Percentiles rank a stretch among this genome's conserved stretches.
phyloP scores from a whole-genome alignment of 2,329 filamentous ascomycete species.

The Penicillium sp. region DNA sequence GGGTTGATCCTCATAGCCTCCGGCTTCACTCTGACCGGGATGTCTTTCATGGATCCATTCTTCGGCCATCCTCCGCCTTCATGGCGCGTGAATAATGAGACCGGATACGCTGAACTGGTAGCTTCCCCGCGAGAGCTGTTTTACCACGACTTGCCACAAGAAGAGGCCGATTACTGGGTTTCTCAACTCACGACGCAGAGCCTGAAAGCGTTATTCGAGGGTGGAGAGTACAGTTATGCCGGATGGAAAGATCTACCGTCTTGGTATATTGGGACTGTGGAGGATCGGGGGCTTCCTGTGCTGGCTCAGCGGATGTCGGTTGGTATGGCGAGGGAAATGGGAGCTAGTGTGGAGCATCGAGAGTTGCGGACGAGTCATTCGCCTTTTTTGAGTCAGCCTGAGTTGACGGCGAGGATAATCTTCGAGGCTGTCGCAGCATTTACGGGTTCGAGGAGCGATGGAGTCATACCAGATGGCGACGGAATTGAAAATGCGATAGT shows the following conservation, averaged over 20 bases:
- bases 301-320: slow-evolving; percentile 45
- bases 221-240: slow-evolving; percentile 49
- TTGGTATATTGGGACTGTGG: slow-evolving; percentile 52
- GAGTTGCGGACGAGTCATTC: slow-evolving; percentile 55
- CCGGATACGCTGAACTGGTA: slow-evolving; percentile 48
- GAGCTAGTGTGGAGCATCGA: slow-evolving; percentile 40
- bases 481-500: slow-evolving; percentile 1
- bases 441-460: slow-evolving; percentile 10
- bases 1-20: slow-evolving; percentile 53
- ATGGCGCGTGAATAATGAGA: slow-evolving; percentile 47
- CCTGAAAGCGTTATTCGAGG: slow-evolving; percentile 52
- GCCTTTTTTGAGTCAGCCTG: slow-evolving; percentile 54
- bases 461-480: background rate
- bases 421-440: slow-evolving; percentile 41
- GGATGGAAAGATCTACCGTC: slow-evolving; percentile 55
- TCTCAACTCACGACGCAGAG: slow-evolving; percentile 47
- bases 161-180: slow-evolving; percentile 51
- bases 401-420: slow-evolving; percentile 45
- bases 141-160: slow-evolving; percentile 55
- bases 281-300: slow-evolving; percentile 49
- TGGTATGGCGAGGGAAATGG: slow-evolving; percentile 45
- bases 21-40: slow-evolving; percentile 46
- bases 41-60: slow-evolving; percentile 48
- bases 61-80: slow-evolving; percentile 49
- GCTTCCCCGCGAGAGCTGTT: slow-evolving; percentile 47